These are phyloP conservation scores for Aphelidium insulamus DNA, from an alignment of 371 early-diverging fungal genomes.

Conservation along the genomic window DNA sequence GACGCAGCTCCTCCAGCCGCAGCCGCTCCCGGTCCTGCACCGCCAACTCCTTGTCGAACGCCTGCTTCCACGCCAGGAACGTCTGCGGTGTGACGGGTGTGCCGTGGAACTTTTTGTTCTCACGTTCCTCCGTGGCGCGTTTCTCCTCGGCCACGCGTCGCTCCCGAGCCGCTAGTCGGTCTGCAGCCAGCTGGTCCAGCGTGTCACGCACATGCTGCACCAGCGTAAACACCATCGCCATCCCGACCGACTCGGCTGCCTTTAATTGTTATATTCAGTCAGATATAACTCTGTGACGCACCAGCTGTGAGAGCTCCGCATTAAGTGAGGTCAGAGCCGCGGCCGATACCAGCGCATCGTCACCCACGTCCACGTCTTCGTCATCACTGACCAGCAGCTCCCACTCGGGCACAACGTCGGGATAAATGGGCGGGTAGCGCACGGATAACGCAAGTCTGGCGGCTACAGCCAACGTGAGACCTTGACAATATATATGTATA, in stretches of 20 bases:
- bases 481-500: not conserved
- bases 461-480: not conserved
- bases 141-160: constrained; percentile 30
- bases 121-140: constrained; percentile 36
- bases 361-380: constrained; percentile 4
- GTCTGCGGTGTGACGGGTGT: constrained; percentile 55
- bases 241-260: constrained; percentile 60
- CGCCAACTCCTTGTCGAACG: constrained; percentile 48
- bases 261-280: not conserved
- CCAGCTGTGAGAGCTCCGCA: too few relatives aligned
- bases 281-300: too few relatives aligned
- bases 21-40: constrained; percentile 18
- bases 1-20: constrained; percentile 4
- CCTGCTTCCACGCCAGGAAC: constrained; percentile 55
- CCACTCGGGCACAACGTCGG: constrained; percentile 55
- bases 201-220: constrained; percentile 50
- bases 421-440: constrained; percentile 63
- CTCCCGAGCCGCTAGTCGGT: constrained; percentile 23
- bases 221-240: constrained; percentile 80
- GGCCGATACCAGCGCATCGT: too few relatives aligned
- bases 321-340: too few relatives aligned
- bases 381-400: constrained; percentile 27
- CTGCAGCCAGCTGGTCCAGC: constrained; percentile 30
- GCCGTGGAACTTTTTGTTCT: constrained; percentile 52
- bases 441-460: too few relatives aligned